Evolutionary conservation across 2,329 filamentous ascomycete genomes (phyloP), one percentile per base, ranked within the genome.

Genomic region (Trichoderma lentiforme): DNA sequence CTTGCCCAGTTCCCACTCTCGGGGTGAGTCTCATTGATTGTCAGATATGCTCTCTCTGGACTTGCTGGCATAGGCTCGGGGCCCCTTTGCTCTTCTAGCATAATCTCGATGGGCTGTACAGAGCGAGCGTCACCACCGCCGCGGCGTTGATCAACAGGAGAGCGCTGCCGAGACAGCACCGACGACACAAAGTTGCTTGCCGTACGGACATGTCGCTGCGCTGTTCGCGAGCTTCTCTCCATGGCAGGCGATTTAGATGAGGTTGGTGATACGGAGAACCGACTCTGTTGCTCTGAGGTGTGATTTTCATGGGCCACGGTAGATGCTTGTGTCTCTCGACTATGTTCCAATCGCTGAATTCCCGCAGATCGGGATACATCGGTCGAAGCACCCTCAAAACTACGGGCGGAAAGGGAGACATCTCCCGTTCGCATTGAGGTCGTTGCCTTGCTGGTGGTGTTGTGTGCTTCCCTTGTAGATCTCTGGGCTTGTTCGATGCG

Each of bases 311-410:
- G 39, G 11, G 67, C 28, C 26, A n/a, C 14, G 36, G 34, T 51
- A 36, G 62, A 58, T 34, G 26, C 28, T 28, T 53, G 43, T 30
- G 9, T 53, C 21, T 70, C 43, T 56, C 47, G 51, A 15, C 51
- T 34, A 24, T 51, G 74, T 76, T 26, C 73, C 70, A 21, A 73
- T 70, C 26, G 72, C 74, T 47, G 72, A 39, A 21, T 73, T 74
- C 28, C 74, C 70, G 15, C 73, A 74, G 32, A 15, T 26, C 34
- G 34, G n/a, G 61, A 30, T 26, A 24, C 12, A 15, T 43, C 30
- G 61, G 12, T 36, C 36, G 61, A 58, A 26, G n/a, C 36, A 26
- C 32, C 69, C 9, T 71, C 47, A 18, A 60, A 15, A 24, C 30
- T 57, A 30, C 58, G 26, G 3, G 39, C 21, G 2, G 66, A 53